Evolutionary conservation across 768 basidiomycete species (phyloP).

Genomic region (Leccinum sublutescens): DNA sequence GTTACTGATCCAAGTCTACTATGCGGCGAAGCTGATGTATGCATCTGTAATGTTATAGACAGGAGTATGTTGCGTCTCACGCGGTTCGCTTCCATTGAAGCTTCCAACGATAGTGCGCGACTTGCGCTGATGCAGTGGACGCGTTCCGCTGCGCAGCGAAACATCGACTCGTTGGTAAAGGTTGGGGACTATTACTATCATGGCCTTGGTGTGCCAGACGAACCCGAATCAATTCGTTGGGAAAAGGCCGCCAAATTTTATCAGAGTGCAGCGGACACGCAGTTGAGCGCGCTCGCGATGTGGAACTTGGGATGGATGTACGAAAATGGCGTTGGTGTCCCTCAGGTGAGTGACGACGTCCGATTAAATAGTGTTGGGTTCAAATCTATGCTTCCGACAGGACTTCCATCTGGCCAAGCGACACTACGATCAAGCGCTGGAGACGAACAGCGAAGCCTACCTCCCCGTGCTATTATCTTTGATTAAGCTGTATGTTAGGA

Average conservation of each 20-base stretch:
- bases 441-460: conserved; percentile 87
- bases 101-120: conserved; percentile 78
- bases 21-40: conserved; percentile 25
- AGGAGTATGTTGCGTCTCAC: conserved; percentile 67
- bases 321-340: conserved; percentile 91
- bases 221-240: conserved; percentile 59
- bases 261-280: conserved; percentile 90
- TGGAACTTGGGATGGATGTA: conserved; percentile 99
- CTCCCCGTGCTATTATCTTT: conserved; percentile 84
- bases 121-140: conserved; percentile 93
- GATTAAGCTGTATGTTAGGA: conserved; percentile 75
- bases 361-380: neutral
- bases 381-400: conserved; percentile 33
- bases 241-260: conserved; percentile 95
- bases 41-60: conserved; percentile 41
- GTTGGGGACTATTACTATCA: conserved; percentile 98
- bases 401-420: conserved; percentile 97
- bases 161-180: conserved; percentile 96
- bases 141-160: conserved; percentile 88
- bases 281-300: conserved; percentile 91
- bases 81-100: conserved; percentile 64
- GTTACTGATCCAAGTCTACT: conserved; percentile 32
- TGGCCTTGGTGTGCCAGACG: conserved; percentile 76
- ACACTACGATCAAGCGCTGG: conserved; percentile 87
- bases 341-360: conserved; percentile 52